These are phyloP conservation scores for Sergeia podlipaevii DNA, from an alignment of 208 protist genomes.

Conservation along the genomic window DNA sequence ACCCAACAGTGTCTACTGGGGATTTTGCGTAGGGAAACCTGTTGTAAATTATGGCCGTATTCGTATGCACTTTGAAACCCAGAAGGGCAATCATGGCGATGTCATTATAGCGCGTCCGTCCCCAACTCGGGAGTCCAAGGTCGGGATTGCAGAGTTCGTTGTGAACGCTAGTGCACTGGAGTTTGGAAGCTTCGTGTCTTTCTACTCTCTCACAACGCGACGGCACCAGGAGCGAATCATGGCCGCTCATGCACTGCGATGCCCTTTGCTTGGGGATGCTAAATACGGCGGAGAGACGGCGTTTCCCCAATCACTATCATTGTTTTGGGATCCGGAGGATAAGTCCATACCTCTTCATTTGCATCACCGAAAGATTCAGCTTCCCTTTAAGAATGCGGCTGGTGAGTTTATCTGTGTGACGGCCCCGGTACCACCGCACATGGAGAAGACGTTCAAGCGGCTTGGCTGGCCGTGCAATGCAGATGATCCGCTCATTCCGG, in stretches of 20 bases:
- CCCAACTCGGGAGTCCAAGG: slow-evolving; percentile 71
- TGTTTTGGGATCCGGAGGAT: slow-evolving; percentile 81
- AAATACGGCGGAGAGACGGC: slow-evolving; percentile 89
- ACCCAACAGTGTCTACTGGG: slow-evolving; percentile 93
- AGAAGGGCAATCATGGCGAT: slow-evolving; percentile 49
- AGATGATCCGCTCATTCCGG: slow-evolving; percentile 88
- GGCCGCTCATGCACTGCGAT: slow-evolving; percentile 84
- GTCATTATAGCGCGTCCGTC: slow-evolving; percentile 79
- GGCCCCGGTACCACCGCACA: slow-evolving; percentile 84
- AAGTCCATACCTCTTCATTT: slow-evolving; percentile 83
- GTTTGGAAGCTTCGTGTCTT: slow-evolving; percentile 88
- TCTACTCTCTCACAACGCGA: slow-evolving; percentile 86
- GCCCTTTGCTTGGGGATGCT: slow-evolving; percentile 88
- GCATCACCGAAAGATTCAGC: slow-evolving; percentile 87
- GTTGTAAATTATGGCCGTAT: slow-evolving; percentile 84
- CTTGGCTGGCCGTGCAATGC: slow-evolving; percentile 85
- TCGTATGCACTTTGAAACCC: slow-evolving; percentile 90
- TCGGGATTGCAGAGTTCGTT: slow-evolving; percentile 88
- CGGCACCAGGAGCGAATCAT: slow-evolving; percentile 91
- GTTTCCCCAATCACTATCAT: slow-evolving; percentile 74
- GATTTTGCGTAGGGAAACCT: slow-evolving; percentile 84
- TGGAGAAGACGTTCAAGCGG: slow-evolving; percentile 86
- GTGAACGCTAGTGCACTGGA: slow-evolving; percentile 86
- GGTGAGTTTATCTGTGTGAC: slow-evolving; percentile 86
- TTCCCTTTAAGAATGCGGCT: slow-evolving; percentile 84